These are phyloP conservation scores for Zanthoxylum bungeanum DNA, from an alignment of 345 rosid species.

Conservation along the genomic window DNA sequence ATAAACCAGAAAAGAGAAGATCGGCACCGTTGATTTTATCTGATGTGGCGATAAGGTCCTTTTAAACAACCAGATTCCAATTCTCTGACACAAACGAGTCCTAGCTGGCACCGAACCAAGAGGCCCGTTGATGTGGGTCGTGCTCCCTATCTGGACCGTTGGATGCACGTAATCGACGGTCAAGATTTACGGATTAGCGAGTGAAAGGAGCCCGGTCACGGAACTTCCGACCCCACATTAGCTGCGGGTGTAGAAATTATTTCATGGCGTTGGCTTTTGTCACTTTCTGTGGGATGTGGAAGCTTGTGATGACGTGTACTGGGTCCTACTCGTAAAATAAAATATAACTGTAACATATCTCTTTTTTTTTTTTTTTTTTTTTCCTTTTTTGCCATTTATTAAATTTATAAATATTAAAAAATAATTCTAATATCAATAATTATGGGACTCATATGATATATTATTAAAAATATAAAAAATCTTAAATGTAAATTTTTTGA, in stretches of 20 bases:
- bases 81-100: slow-evolving; percentile 28
- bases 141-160: slow-evolving; percentile 36
- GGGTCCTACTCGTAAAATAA: slow-evolving; percentile 24
- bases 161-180: slow-evolving; percentile 27
- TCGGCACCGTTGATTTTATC: slow-evolving; percentile 44
- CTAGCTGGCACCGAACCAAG: slow-evolving; percentile 63
- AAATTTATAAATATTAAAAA: too few relatives aligned
- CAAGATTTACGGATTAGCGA: slow-evolving; percentile 12
- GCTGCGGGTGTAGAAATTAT: slow-evolving; percentile 58
- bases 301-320: slow-evolving; percentile 47
- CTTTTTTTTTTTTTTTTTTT: too few relatives aligned
- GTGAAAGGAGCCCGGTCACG: slow-evolving; percentile 50
- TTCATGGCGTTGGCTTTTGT: slow-evolving; percentile 45
- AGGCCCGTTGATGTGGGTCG: slow-evolving; percentile 29
- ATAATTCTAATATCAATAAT: too few relatives aligned
- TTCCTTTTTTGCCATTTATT: too few relatives aligned
- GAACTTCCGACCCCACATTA: slow-evolving; percentile 66
- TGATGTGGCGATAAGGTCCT: slow-evolving; percentile 56
- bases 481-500: too few relatives aligned
- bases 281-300: slow-evolving; percentile 46
- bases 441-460: too few relatives aligned
- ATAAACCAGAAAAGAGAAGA: background rate
- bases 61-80: slow-evolving; percentile 21
- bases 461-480: too few relatives aligned
- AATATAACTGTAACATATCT: too few relatives aligned